A percentile compares a stretch with the other conserved stretches of the same genome.
Conservation (phyloP, 2,329 filamentous ascomycete genomes). For the Pseudogymnoascus sp. region DNA sequence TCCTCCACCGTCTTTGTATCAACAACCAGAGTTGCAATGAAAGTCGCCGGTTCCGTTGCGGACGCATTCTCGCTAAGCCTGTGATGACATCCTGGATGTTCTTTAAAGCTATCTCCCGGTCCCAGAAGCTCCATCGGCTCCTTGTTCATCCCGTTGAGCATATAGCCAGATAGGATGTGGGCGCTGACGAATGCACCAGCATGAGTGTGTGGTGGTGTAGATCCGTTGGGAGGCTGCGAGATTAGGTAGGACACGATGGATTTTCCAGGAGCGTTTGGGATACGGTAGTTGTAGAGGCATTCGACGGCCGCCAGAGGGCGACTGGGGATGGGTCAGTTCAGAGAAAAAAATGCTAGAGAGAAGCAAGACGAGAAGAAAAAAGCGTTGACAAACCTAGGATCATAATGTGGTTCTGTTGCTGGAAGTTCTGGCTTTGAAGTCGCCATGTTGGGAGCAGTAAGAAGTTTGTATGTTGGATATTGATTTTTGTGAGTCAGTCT, state of each 20-base stretch:
- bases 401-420: not conserved
- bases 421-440: not conserved
- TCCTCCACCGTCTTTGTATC: conserved; percentile 34
- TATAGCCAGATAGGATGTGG: conserved; percentile 32
- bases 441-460: not conserved
- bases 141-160: conserved; percentile 44
- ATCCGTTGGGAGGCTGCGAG: conserved; percentile 31
- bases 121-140: conserved; percentile 26
- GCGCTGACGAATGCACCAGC: conserved; percentile 36
- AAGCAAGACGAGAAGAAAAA: not conserved
- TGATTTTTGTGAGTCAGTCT: not conserved
- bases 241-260: conserved; percentile 35
- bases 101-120: conserved; percentile 35
- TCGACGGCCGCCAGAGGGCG: conserved; percentile 12
- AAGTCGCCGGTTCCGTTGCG: conserved; percentile 29
- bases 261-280: conserved; percentile 36
- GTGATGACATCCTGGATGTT: conserved; percentile 43
- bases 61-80: conserved; percentile 39
- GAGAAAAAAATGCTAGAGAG: not conserved
- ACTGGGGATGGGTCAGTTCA: not conserved
- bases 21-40: conserved; percentile 35
- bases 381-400: not conserved
- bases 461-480: not conserved
- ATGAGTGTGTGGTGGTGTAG: conserved; percentile 41
- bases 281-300: conserved; percentile 21